These are phyloP conservation scores for Colletotrichum sp. DNA, from an alignment of 2,329 filamentous ascomycete genomes.

Conservation along the genomic window DNA sequence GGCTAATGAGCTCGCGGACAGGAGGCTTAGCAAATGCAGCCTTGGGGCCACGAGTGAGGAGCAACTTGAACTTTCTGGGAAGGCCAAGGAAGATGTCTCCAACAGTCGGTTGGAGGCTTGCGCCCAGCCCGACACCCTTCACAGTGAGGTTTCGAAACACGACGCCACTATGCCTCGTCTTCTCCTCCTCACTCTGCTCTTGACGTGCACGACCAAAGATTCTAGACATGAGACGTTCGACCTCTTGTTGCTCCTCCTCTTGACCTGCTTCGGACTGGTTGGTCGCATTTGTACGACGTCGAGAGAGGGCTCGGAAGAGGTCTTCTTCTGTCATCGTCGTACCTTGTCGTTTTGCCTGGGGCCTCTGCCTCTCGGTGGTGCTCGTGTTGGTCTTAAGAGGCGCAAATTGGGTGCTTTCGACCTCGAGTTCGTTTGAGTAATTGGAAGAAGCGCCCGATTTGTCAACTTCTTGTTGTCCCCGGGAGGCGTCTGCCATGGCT, in stretches of 20 bases:
- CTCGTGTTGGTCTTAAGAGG: conserved; percentile 29
- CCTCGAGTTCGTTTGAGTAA: not conserved
- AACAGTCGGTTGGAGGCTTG: conserved; percentile 53
- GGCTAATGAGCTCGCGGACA: conserved; percentile 43
- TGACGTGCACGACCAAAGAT: conserved; percentile 74
- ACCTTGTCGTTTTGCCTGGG: conserved; percentile 26
- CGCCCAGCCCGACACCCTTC: conserved; percentile 71
- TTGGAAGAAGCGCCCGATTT: not conserved
- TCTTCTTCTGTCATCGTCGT: conserved; percentile 52
- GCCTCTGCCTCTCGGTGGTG: conserved; percentile 12
- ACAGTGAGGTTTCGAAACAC: conserved; percentile 75
- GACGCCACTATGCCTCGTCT: conserved; percentile 72
- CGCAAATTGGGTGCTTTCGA: conserved; percentile 26
- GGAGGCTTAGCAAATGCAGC: conserved; percentile 40
- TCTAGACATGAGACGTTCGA: conserved; percentile 68
- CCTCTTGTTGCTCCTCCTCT: conserved; percentile 48
- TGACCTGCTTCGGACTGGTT: conserved; percentile 43
- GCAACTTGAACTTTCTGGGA: conserved; percentile 28
- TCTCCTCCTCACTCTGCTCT: conserved; percentile 70
- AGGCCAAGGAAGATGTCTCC: conserved; percentile 37
- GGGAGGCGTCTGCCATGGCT: not conserved
- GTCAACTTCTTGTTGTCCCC: not conserved
- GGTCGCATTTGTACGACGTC: conserved; percentile 46
- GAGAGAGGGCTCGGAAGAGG: conserved; percentile 53
- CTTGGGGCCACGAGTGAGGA: conserved; percentile 31